Conservation (phyloP, 2,329 filamentous ascomycete genomes). For the Lecanicillium sp. region DNA sequence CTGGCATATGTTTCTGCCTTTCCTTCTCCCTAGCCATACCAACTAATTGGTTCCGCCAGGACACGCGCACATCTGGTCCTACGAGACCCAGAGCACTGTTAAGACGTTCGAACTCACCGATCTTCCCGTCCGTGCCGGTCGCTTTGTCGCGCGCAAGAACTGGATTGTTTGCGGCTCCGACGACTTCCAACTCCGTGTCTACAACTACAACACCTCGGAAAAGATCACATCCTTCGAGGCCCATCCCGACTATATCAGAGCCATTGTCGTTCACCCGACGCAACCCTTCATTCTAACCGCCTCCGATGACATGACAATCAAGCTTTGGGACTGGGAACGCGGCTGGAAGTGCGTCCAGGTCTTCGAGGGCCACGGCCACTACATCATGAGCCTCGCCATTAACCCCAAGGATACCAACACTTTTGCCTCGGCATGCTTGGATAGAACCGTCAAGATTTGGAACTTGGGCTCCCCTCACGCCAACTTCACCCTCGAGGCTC, state of each 20-base stretch:
- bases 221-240: constrained; percentile 97
- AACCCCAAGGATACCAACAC: constrained; percentile 96
- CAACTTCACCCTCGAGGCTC: constrained; percentile 94
- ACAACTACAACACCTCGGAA: constrained; percentile 99
- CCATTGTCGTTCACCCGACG: constrained; percentile 90
- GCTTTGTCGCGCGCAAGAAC: constrained; percentile 96
- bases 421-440: constrained; percentile 87
- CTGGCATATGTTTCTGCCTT: not conserved
- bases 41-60: constrained; percentile 42
- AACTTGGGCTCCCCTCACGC: constrained; percentile 86
- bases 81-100: constrained; percentile 92
- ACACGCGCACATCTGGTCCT: constrained; percentile 99
- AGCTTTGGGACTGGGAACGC: constrained; percentile 98
- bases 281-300: constrained; percentile 94
- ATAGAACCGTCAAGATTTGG: constrained; percentile 97
- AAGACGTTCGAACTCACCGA: constrained; percentile 99
- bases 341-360: constrained; percentile 96
- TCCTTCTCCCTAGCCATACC: not conserved
- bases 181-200: constrained; percentile 80
- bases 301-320: constrained; percentile 97
- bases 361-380: constrained; percentile 93
- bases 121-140: constrained; percentile 91
- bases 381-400: constrained; percentile 93
- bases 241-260: constrained; percentile 96
- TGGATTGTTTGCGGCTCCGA: constrained; percentile 97